Percentiles rank a stretch among this genome's conserved stretches.
Evolutionary conservation across 1,284 basidiomycete genomes (phyloP).

Genomic region (Fomitopsis palustris): DNA sequence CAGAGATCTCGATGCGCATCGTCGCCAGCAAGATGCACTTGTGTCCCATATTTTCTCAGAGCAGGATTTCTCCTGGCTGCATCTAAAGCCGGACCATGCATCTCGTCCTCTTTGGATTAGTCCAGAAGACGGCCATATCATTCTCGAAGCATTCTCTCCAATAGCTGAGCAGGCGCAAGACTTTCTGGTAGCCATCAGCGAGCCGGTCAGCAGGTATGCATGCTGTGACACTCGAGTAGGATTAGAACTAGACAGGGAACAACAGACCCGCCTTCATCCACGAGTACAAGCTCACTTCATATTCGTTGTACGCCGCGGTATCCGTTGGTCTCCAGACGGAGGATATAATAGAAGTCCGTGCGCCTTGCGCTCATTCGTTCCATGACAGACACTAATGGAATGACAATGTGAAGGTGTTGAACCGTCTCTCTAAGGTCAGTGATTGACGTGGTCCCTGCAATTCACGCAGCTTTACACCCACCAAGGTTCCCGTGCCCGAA

Average conservation of each 20-base stretch:
- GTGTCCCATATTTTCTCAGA: constrained; percentile 78
- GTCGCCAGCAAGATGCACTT: constrained; percentile 65
- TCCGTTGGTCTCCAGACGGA: constrained; percentile 97
- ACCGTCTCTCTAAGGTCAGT: constrained; percentile 80
- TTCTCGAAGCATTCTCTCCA: constrained; percentile 93
- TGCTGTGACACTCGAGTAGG: constrained; percentile 20
- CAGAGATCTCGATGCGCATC: constrained; percentile 43
- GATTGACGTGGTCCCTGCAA: background rate
- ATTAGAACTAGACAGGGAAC: constrained; percentile 25
- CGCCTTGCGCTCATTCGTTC: constrained; percentile 14
- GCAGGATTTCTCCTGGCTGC: constrained; percentile 82
- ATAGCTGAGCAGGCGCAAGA: constrained; percentile 99
- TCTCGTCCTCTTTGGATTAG: constrained; percentile 94
- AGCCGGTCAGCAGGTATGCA: constrained; percentile 95
- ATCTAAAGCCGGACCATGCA: constrained; percentile 86
- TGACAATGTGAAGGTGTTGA: constrained; percentile 58
- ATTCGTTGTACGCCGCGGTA: constrained; percentile 97
- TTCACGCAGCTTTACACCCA: constrained; percentile 7
- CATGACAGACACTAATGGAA: constrained; percentile 18
- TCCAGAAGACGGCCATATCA: constrained; percentile 91
- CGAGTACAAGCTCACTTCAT: constrained; percentile 98
- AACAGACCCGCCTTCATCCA: constrained; percentile 95
- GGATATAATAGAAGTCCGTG: constrained; percentile 94
- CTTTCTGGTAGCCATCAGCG: constrained; percentile 96
- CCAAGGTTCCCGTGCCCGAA: constrained; percentile 84